Base-by-base conservation (phyloP, 306 rosid genomes). In the Quercus bicolor region DNA sequence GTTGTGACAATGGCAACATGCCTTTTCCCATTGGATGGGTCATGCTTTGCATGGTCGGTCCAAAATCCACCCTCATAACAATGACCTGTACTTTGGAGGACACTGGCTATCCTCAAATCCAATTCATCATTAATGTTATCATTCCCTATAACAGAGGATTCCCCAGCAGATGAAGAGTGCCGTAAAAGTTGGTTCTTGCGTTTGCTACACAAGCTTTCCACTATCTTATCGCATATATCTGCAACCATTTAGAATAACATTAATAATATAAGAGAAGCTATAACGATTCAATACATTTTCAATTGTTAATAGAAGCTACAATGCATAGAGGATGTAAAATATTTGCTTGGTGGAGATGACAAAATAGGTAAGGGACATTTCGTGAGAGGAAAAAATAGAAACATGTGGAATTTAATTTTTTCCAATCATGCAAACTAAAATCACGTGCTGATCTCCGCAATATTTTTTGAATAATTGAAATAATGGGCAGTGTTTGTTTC, bases 1-100 rank as follows among this genome's bases (percentile, higher is more conserved):
- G 99, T 96, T 73, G 99, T 96, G 73, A 95, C 97, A 48, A 95
- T 95, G 51, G 99, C 99, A 84, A 93, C 89, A 79, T 91, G 94
- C 74, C 98, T 84, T 84, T 91, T 93, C 71, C 80, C 84, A 43
- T 82, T 86, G 19, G 85, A 82, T 1, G 84, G 79, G 6, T 87
- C 90, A 62, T 84, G 89, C 86, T 93, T 95, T 77, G 85, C 79
- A 60, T 84, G 91, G 80, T 89, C 94, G 40, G 90, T 77, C 99
- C 99, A 90, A 76, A 91, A 84, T 64, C 98, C 97, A 91, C 99
- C 99, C 64, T 91, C 99, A 69, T 88, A 83, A 72, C 80, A 81
- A 78, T 93, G 98, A 65, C 99, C 97, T 33, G 99, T 95, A 83
- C 99, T 95, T 83, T 91, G 94, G 72, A 95, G 93, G 80, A 95